Evolutionary conservation across 306 rosid species (phyloP).

Genomic region (Lupinus albus): DNA sequence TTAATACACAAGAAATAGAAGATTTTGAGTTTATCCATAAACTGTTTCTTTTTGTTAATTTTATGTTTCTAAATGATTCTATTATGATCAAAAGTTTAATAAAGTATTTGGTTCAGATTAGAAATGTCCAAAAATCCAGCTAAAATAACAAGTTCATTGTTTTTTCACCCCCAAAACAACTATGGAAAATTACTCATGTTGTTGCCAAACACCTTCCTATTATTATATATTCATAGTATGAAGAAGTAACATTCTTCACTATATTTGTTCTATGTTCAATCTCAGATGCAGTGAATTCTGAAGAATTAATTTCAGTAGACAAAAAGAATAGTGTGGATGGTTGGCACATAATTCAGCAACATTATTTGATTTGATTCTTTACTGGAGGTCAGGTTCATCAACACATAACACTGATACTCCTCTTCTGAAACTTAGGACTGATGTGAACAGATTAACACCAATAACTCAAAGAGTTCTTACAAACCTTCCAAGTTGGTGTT

Average conservation of each 20-base stretch:
- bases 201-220: not conserved
- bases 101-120: too few species aligned
- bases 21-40: conserved; percentile 56
- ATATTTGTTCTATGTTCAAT: conserved; percentile 17
- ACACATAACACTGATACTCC: conserved; percentile 36
- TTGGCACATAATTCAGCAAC: conserved; percentile 79
- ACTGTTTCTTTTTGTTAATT: not conserved
- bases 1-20: conserved; percentile 72
- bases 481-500: conserved; percentile 89
- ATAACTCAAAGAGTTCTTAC: conserved; percentile 58
- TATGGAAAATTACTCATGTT: too few species aligned
- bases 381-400: conserved; percentile 57
- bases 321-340: conserved; percentile 58
- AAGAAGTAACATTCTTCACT: conserved; percentile 11
- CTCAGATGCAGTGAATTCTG: conserved; percentile 53
- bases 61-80: not conserved
- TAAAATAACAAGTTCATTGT: too few species aligned
- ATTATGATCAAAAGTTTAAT: not conserved
- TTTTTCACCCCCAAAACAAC: too few species aligned
- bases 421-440: conserved; percentile 87
- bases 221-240: conserved; percentile 22
- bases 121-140: too few species aligned
- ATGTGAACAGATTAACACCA: conserved; percentile 59
- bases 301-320: conserved; percentile 61
- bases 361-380: conserved; percentile 58